Conservation (phyloP, 2,329 filamentous ascomycete species). For the Apiospora phragmitis region DNA sequence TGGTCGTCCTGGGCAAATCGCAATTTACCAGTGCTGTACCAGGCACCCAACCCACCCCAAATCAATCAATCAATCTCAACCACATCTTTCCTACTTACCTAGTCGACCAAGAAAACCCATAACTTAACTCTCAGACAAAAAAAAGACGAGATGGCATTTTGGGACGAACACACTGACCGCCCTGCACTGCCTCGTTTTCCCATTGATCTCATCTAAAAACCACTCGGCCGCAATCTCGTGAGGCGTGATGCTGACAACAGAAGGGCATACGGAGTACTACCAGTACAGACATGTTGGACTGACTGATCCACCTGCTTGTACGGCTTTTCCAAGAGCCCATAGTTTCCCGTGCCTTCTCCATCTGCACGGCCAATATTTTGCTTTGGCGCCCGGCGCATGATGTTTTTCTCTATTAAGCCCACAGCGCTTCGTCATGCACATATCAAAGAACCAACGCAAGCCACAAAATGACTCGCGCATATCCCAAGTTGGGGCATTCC, state of each 20-base stretch:
- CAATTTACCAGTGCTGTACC: not conserved
- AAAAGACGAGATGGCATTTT: no score
- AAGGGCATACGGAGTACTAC: no score
- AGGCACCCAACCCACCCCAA: not conserved
- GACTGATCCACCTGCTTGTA: not conserved
- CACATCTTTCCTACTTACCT: not conserved
- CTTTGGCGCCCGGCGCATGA: constrained; percentile 1
- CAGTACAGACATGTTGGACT: not conserved
- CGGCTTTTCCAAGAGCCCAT: not conserved
- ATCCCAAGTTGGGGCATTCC: constrained; percentile 4
- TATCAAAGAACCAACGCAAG: constrained; percentile 2
- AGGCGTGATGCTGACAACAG: not conserved
- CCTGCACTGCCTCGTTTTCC: not conserved
- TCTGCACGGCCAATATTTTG: not conserved
- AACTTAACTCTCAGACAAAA: no score
- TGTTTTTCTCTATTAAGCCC: not conserved
- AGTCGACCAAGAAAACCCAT: not conserved
- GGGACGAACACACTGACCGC: not conserved
- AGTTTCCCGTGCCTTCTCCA: not conserved
- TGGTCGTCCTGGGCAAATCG: not conserved
- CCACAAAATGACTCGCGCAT: constrained; percentile 7
- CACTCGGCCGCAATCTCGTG: not conserved
- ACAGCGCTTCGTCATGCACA: constrained; percentile 5
- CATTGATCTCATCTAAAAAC: constrained; percentile 1
- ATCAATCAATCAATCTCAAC: not conserved